A percentile compares a stretch with the other conserved stretches of the same genome.
Conservation (phyloP, 2,329 filamentous ascomycete genomes). For the Cryphonectria radicalis region DNA sequence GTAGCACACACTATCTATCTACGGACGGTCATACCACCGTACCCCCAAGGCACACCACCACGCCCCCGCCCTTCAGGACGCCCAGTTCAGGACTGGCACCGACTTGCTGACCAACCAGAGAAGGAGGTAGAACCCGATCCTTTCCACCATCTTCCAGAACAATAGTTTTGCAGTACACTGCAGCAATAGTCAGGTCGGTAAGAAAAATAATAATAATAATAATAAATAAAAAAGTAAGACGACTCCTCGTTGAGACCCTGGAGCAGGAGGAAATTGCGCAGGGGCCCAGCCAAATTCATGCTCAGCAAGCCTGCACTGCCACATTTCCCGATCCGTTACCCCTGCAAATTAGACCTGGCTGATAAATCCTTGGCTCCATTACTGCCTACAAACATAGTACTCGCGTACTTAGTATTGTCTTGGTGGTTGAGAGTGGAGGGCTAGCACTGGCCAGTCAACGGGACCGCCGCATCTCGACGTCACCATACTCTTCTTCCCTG, state of each 20-base stretch:
- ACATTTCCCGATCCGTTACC: neutral
- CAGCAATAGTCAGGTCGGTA: neutral
- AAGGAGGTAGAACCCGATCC: neutral
- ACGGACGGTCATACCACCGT: neutral
- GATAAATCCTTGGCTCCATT: conserved; percentile 4
- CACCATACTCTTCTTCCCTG: neutral
- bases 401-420: neutral
- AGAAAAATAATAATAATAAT: neutral
- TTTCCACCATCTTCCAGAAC: neutral
- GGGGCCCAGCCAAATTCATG: conserved; percentile 6
- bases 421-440: neutral
- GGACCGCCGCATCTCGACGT: neutral
- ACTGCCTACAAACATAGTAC: neutral
- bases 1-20: neutral
- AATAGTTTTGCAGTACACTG: too few relatives aligned
- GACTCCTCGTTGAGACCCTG: neutral
- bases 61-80: neutral
- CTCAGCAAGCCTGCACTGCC: neutral
- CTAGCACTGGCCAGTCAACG: neutral
- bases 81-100: neutral
- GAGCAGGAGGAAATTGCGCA: neutral
- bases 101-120: neutral
- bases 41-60: neutral
- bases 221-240: neutral
- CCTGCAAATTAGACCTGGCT: conserved; percentile 6